Evolutionary conservation across 306 rosid species (phyloP).

Genomic region (Abrus pulchellus): DNA sequence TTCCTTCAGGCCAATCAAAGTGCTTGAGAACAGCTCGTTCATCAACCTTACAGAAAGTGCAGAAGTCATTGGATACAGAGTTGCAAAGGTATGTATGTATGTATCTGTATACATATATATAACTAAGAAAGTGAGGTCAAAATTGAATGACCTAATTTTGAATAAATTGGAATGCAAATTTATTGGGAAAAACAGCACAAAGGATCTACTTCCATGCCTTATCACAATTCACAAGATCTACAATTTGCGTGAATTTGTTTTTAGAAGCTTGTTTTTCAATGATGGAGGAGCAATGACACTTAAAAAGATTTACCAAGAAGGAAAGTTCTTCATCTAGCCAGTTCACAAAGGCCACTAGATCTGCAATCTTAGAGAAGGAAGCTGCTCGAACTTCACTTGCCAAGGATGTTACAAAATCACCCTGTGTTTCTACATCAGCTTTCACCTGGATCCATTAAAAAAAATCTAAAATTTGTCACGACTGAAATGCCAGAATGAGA

Average conservation of each 20-base stretch:
- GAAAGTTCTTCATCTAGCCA: constrained; percentile 88
- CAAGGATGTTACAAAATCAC: constrained; percentile 80
- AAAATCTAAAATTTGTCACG: constrained; percentile 12
- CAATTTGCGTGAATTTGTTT: background rate
- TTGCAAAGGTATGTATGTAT: background rate
- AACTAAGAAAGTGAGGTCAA: constrained; percentile 7
- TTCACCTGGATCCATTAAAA: constrained; percentile 53
- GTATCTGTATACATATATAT: background rate
- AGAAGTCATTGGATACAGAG: constrained; percentile 12
- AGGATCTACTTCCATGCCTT: constrained; percentile 28
- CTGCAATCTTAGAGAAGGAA: constrained; percentile 73
- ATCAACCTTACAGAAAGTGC: constrained; percentile 66
- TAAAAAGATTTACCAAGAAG: constrained; percentile 48
- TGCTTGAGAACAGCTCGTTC: constrained; percentile 95
- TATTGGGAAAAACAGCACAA: background rate
- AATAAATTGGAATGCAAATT: constrained; percentile 18
- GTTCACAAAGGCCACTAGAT: constrained; percentile 85
- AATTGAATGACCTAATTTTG: background rate
- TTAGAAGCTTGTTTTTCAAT: constrained; percentile 18
- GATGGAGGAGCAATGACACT: constrained; percentile 28
- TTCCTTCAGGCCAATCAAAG: constrained; percentile 97
- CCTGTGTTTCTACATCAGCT: constrained; percentile 91
- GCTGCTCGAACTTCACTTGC: constrained; percentile 92
- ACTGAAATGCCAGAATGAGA: constrained; percentile 5
- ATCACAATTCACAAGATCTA: constrained; percentile 35